These are phyloP conservation scores for Aspergillus spinulosporus DNA, from an alignment of 2,329 filamentous ascomycete species.

Conservation along the genomic window DNA sequence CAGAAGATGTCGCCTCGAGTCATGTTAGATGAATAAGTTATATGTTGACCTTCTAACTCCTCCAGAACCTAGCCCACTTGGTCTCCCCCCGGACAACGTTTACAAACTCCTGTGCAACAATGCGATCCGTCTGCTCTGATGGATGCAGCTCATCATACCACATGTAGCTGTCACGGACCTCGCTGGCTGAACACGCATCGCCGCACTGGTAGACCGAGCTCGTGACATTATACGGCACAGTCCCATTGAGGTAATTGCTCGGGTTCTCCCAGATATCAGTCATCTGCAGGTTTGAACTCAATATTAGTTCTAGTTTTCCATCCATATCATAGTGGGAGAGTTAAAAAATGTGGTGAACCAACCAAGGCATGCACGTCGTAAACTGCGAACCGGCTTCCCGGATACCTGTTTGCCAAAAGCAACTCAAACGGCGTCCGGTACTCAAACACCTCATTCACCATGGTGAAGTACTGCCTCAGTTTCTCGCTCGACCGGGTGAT, in stretches of 20 bases:
- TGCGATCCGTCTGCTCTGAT: slow-evolving; percentile 61
- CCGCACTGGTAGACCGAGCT: slow-evolving; percentile 58
- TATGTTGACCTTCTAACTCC: background rate
- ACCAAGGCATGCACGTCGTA: slow-evolving; percentile 66
- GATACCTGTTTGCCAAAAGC: slow-evolving; percentile 44
- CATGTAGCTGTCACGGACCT: slow-evolving; percentile 36
- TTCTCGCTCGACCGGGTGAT: slow-evolving; percentile 50
- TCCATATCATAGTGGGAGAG: background rate
- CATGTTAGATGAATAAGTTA: too few species aligned
- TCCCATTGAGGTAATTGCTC: slow-evolving; percentile 60
- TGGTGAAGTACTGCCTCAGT: slow-evolving; percentile 53
- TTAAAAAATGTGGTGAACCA: slow-evolving; percentile 16
- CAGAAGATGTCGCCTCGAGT: too few species aligned
- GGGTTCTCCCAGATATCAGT: slow-evolving; percentile 65
- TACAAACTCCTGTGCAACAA: slow-evolving; percentile 57
- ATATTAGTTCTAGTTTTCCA: too few species aligned
- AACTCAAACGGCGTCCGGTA: slow-evolving; percentile 52
- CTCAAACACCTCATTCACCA: slow-evolving; percentile 53
- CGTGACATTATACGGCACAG: slow-evolving; percentile 61
- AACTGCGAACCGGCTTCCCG: slow-evolving; percentile 61
- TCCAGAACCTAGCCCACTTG: slow-evolving; percentile 25
- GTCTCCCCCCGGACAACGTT: slow-evolving; percentile 52
- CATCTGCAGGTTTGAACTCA: slow-evolving; percentile 41
- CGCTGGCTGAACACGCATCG: background rate
- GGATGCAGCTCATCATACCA: slow-evolving; percentile 76